A percentile compares a stretch with the other conserved stretches of the same genome.
Conservation (phyloP, 106 monocot genomes). For the Cymbidium sinense region DNA sequence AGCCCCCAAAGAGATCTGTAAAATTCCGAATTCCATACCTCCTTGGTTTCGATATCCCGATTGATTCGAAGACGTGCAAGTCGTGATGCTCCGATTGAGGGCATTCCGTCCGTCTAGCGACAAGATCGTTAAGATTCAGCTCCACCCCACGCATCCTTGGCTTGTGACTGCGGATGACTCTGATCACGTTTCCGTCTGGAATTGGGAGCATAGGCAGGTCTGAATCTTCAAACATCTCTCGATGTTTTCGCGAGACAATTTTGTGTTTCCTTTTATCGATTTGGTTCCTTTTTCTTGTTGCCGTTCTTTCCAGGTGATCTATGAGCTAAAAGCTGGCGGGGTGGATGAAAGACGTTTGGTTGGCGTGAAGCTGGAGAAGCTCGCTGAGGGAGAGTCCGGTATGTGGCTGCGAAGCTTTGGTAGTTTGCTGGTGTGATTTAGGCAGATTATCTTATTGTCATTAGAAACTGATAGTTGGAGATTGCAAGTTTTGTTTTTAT, state of each 20-base stretch:
- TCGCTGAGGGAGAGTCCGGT: conserved; percentile 96
- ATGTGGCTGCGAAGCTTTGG: neutral
- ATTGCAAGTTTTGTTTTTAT: neutral
- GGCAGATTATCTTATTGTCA: neutral
- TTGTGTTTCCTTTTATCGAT: neutral
- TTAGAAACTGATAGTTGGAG: neutral
- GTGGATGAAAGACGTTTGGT: conserved; percentile 50
- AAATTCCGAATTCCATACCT: neutral
- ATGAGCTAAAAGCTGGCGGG: conserved; percentile 94
- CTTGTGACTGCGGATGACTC: conserved; percentile 91
- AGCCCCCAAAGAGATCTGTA: neutral
- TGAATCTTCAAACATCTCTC: neutral
- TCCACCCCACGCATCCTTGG: conserved; percentile 98
- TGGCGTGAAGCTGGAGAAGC: conserved; percentile 69
- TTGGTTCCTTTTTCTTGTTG: neutral
- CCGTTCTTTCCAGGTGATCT: conserved; percentile 54
- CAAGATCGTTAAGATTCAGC: conserved; percentile 95
- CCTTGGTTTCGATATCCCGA: neutral
- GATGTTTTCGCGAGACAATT: neutral
- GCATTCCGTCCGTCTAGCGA: conserved; percentile 82
- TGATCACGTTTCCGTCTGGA: conserved; percentile 96
- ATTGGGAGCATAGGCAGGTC: conserved; percentile 99
- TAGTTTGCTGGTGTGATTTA: neutral
- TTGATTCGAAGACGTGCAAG: neutral
- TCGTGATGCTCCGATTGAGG: conserved; percentile 77